A percentile compares a stretch with the other conserved stretches of the same genome.
Evolutionary conservation across 495 filamentous ascomycete species (phyloP).

Genomic region (Podospora appendiculata): DNA sequence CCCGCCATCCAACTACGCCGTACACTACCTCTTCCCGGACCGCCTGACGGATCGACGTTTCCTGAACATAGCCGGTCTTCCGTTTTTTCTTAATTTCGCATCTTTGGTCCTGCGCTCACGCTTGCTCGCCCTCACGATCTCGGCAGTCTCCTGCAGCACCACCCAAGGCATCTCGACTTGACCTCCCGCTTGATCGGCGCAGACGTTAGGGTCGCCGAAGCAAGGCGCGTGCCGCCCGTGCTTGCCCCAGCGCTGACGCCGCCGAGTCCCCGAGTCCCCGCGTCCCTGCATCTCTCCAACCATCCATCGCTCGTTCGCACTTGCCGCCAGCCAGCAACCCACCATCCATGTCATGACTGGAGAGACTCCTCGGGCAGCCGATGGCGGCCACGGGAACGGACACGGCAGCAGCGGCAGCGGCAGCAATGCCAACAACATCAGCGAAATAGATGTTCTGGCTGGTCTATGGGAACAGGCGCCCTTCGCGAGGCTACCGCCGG

Average conservation of each 20-base stretch:
- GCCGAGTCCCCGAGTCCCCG: not conserved
- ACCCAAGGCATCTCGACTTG: too few relatives aligned
- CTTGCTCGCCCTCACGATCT: too few relatives aligned
- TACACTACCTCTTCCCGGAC: too few relatives aligned
- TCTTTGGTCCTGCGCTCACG: too few relatives aligned
- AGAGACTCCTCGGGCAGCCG: conserved; percentile 34
- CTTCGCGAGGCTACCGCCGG: conserved; percentile 41
- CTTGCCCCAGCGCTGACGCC: not conserved
- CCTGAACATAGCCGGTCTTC: too few relatives aligned
- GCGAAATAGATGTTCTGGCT: conserved; percentile 31
- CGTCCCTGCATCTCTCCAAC: not conserved
- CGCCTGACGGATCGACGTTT: too few relatives aligned
- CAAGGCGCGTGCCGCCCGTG: not conserved
- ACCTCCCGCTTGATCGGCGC: too few relatives aligned
- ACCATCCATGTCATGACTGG: conserved; percentile 46
- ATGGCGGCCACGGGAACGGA: conserved; percentile 11
- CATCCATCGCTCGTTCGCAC: not conserved
- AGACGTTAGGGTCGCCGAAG: not conserved
- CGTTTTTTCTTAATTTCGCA: too few relatives aligned
- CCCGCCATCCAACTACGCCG: too few relatives aligned
- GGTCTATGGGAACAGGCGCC: conserved; percentile 45
- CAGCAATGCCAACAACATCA: not conserved
- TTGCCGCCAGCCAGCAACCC: not conserved
- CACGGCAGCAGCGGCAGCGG: conserved; percentile 5
- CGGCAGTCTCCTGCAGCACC: too few relatives aligned